Base-by-base conservation (phyloP, 108 stramenopile genomes). In the Schizochytrium sp. region DNA sequence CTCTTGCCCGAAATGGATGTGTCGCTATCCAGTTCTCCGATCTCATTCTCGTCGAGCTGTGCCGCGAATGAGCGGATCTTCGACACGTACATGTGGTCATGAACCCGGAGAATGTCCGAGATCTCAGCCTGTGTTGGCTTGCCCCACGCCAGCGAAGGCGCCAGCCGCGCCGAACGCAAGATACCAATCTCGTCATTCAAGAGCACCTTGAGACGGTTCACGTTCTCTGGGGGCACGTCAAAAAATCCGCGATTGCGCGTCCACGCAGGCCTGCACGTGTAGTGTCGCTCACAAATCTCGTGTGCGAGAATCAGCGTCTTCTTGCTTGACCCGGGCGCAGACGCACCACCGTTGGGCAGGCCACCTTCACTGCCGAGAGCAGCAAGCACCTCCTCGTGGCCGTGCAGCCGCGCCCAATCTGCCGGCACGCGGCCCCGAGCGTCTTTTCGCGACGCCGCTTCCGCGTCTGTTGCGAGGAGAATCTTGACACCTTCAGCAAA, bases 1-100 rank as follows among this genome's bases (percentile, higher is more conserved):
- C 88, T 87, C 29, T 25, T 28, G 44, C 43, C 51, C 5, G 90
- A 92, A n/a, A 93, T 91, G 14, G 92, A 87, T 25, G 94, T 94
- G 87, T 94, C 94, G 21, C 12, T 43, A 28, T 89, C 89, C 14
- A 89, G 89, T 14, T 89, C 60, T n/a, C 41, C 58, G 29, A 29
- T 25, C 18, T 34, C 57, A 57, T 48, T 29, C 60, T 89, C 76
- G 57, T 34, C 23, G 19, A 89, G 34, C 51, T 83, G 76, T 12
- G 76, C 76, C 25, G 51, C 76, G 48, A 83, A 83, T 3, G 23
- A 14, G 16, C 51, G 76, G 23, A 89, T 87, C 45, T 57, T 88
- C 4, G 8, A 25, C 51, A 89, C 89, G 60, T 89, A 87, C 14
- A n/a, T 19, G 25, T 58, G 59, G 47, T 89, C 89, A 47, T 89